Evolutionary conservation across 2,329 filamentous ascomycete species (phyloP).

Genomic region (Sclerotinia spermophila): DNA sequence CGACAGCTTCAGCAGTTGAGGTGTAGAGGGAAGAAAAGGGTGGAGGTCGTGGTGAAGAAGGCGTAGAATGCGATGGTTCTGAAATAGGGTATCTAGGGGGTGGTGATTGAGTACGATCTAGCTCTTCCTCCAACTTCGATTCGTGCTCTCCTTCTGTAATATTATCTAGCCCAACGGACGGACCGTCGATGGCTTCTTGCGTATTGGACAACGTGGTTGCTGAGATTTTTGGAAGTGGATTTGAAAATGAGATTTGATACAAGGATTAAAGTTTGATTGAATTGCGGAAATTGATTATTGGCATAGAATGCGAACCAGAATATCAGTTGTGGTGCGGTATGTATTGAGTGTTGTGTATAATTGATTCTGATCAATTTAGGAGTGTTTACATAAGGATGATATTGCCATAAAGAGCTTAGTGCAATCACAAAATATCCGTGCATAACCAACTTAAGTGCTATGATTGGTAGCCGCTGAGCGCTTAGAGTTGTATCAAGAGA

Average conservation of each 20-base stretch:
- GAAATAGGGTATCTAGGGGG: conserved; percentile 56
- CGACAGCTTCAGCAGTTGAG: conserved; percentile 39
- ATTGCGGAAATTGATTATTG: conserved; percentile 17
- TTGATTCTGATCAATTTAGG: conserved; percentile 6
- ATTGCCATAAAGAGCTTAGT: neutral
- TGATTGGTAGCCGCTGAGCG: conserved; percentile 13
- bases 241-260: conserved; percentile 19
- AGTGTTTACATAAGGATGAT: neutral
- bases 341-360: neutral
- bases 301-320: neutral
- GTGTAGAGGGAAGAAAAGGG: conserved; percentile 60
- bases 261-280: conserved; percentile 14
- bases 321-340: neutral
- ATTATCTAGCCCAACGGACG: conserved; percentile 41
- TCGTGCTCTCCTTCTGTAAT: conserved; percentile 25
- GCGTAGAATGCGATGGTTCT: conserved; percentile 49
- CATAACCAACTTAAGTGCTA: neutral
- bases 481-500: neutral
- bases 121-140: conserved; percentile 38
- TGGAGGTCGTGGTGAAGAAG: conserved; percentile 47
- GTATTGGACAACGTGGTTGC: conserved; percentile 48
- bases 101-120: conserved; percentile 46
- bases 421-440: neutral
- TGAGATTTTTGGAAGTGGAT: conserved; percentile 21
- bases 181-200: conserved; percentile 45